Percentiles rank a stretch among this genome's conserved stretches.
These are phyloP conservation scores for Taxawa tesnikishii DNA, from an alignment of 2,329 filamentous ascomycete species.

Conservation along the genomic window DNA sequence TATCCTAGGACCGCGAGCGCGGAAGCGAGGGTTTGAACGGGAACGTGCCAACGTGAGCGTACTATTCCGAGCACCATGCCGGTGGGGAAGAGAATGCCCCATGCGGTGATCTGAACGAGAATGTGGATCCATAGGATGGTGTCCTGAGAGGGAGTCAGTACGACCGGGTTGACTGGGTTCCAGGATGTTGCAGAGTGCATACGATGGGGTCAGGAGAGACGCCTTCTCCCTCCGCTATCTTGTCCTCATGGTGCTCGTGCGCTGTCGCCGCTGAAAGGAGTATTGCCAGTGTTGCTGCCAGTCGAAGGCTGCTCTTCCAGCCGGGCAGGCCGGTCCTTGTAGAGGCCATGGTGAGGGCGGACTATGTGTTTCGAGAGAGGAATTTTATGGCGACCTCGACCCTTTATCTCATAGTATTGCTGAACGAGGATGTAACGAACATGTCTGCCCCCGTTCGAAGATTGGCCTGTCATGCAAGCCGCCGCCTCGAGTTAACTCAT, in stretches of 20 bases:
- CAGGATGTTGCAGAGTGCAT: constrained; percentile 17
- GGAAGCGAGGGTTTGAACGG: constrained; percentile 65
- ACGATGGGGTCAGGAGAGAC: constrained; percentile 65
- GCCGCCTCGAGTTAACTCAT: too few relatives aligned
- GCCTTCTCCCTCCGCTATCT: constrained; percentile 56
- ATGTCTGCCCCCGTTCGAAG: too few relatives aligned
- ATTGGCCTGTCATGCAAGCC: too few relatives aligned
- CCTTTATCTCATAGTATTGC: too few relatives aligned
- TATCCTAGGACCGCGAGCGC: constrained; percentile 71
- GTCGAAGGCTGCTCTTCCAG: not conserved
- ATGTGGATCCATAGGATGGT: constrained; percentile 89
- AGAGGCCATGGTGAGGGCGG: too few relatives aligned
- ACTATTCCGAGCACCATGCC: constrained; percentile 93
- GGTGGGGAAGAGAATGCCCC: constrained; percentile 82
- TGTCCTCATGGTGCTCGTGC: constrained; percentile 42
- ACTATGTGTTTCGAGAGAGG: too few relatives aligned
- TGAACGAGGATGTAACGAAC: too few relatives aligned
- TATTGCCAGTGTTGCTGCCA: constrained; percentile 5
- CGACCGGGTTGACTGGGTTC: not conserved
- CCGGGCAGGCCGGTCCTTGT: too few relatives aligned
- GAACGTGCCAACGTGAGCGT: constrained; percentile 89
- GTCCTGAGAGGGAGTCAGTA: constrained; percentile 39
- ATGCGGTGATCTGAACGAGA: constrained; percentile 71
- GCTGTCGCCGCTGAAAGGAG: constrained; percentile 16
- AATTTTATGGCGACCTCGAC: too few relatives aligned